Evolutionary conservation across 305 asterid genomes (phyloP).

Genomic region (Fraxinus paxiana): DNA sequence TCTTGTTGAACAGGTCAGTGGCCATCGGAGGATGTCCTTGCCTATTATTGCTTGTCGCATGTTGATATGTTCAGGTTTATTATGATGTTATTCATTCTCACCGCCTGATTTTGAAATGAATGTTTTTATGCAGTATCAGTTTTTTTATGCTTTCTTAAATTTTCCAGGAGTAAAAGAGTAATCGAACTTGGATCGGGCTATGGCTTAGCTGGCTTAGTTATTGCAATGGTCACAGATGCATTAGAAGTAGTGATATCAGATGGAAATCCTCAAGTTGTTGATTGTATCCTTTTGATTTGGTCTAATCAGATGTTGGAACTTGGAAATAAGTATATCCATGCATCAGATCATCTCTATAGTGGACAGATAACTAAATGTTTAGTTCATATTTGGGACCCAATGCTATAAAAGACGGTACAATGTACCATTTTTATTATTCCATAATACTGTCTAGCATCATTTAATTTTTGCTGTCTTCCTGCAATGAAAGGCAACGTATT

Average conservation of each 20-base stretch:
- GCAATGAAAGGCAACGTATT: background rate
- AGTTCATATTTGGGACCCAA: background rate
- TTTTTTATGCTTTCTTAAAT: conserved; percentile 17
- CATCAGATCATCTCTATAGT: conserved; percentile 2
- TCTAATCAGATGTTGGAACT: background rate
- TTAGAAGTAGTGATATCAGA: conserved; percentile 79
- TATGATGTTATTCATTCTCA: background rate
- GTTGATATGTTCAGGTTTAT: conserved; percentile 35
- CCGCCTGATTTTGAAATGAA: background rate
- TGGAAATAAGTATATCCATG: conserved; percentile 2
- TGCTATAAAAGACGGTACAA: background rate
- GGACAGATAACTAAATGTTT: background rate
- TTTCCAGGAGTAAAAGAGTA: conserved; percentile 62
- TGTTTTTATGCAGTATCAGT: background rate
- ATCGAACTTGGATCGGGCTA: conserved; percentile 91
- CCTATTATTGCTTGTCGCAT: conserved; percentile 65
- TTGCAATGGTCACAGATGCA: conserved; percentile 66
- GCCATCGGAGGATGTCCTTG: conserved; percentile 93
- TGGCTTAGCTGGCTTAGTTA: conserved; percentile 86
- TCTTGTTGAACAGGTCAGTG: conserved; percentile 68
- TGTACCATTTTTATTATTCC: background rate
- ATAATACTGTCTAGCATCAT: background rate
- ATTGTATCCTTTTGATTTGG: conserved; percentile 67
- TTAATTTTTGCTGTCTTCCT: conserved; percentile 3
- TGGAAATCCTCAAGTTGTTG: conserved; percentile 87